phyloP scores from a whole-genome alignment of 2,329 filamentous ascomycete genomes.

The Byssoonygena ceratinophila region DNA sequence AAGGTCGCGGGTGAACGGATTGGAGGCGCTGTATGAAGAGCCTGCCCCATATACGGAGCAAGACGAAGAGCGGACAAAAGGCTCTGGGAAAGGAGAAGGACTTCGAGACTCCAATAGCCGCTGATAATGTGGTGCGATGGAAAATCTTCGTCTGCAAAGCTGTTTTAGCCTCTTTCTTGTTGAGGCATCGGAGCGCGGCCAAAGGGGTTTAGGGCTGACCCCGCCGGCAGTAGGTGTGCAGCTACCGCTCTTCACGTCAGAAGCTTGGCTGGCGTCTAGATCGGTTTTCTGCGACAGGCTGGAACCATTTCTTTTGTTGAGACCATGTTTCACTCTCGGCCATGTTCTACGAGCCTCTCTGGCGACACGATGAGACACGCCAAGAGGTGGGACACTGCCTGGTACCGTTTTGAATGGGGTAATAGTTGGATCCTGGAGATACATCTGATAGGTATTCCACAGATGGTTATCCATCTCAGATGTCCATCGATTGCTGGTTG shows the following conservation, averaged over 20 bases:
- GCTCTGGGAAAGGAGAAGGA: constrained; percentile 46
- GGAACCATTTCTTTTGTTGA: constrained; percentile 13
- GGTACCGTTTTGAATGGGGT: constrained; percentile 59
- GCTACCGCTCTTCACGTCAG: constrained; percentile 33
- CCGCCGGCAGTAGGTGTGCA: constrained; percentile 37
- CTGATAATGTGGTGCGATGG: constrained; percentile 54
- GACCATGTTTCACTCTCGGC: constrained; percentile 37
- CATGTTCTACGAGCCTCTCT: constrained; percentile 52
- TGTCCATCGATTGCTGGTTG: constrained; percentile 40
- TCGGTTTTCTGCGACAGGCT: constrained; percentile 6
- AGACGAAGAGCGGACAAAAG: constrained; percentile 27
- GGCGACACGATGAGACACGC: constrained; percentile 53
- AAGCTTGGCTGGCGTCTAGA: constrained; percentile 5
- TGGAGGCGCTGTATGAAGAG: constrained; percentile 19
- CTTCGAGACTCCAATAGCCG: constrained; percentile 50
- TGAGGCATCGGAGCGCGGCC: constrained; percentile 49
- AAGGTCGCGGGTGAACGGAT: constrained; percentile 36
- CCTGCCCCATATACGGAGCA: constrained; percentile 20
- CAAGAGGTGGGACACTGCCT: constrained; percentile 52
- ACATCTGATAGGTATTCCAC: constrained; percentile 56
- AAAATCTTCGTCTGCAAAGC: constrained; percentile 52
- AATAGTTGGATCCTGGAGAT: constrained; percentile 54
- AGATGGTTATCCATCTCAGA: constrained; percentile 56
- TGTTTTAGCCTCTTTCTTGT: constrained; percentile 49
- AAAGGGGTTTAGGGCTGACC: constrained; percentile 32